phyloP scores from a whole-genome alignment of 202 grass and related monocot genomes.

The Hordeum pubiflorum region DNA sequence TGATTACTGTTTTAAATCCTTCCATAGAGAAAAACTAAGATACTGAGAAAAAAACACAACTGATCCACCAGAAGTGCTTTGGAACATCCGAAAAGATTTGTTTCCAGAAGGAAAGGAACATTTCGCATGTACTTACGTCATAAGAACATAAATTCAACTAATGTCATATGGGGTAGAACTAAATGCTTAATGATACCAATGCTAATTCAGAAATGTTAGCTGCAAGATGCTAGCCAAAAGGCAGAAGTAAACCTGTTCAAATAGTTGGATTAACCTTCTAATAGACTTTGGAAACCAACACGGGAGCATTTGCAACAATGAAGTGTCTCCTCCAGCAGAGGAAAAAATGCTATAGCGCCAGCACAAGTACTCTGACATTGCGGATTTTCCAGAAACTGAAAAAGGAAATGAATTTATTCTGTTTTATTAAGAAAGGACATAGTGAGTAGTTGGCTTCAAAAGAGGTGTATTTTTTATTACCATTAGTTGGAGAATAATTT shows the following conservation, averaged over 20 bases:
- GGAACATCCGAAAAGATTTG: not conserved
- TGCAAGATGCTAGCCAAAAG: constrained; percentile 2
- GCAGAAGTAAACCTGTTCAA: constrained; percentile 64
- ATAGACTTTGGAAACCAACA: constrained; percentile 62
- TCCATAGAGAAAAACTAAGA: constrained; percentile 13
- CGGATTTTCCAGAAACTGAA: constrained; percentile 67
- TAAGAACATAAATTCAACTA: constrained; percentile 6
- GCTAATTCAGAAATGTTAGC: not conserved
- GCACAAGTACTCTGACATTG: constrained; percentile 66
- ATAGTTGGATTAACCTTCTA: constrained; percentile 83
- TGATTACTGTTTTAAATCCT: not conserved
- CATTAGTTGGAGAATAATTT: constrained; percentile 40
- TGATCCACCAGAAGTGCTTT: constrained; percentile 1
- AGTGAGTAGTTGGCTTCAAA: not conserved
- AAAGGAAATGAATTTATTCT: not conserved
- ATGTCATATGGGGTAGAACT: not conserved
- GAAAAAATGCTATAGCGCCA: constrained; percentile 83
- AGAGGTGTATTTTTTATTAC: constrained; percentile 35
- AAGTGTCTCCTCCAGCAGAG: constrained; percentile 80
- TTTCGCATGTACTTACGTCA: not conserved
- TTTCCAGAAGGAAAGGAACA: constrained; percentile 7
- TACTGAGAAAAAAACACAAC: not conserved
- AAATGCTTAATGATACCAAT: not conserved
- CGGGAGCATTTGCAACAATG: constrained; percentile 85
- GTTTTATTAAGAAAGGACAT: constrained; percentile 11